A percentile compares a stretch with the other conserved stretches of the same genome.
Conservation (phyloP, 2,329 filamentous ascomycete genomes). For the Cylindrodendrum hubeiense region DNA sequence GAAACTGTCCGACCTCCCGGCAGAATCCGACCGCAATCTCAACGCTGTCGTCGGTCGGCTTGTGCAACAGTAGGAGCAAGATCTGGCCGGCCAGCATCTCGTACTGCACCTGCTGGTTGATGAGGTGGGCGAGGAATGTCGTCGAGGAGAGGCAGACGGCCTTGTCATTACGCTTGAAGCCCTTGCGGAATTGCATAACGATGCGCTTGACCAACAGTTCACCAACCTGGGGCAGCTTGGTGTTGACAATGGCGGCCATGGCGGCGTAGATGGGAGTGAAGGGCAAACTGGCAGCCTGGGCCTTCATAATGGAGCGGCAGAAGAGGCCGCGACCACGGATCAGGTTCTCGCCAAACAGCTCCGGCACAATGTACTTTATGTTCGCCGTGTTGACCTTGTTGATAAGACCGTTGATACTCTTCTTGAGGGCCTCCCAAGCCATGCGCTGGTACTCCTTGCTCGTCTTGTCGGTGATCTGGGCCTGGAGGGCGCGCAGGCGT, state of each 20-base stretch:
- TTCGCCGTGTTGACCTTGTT: constrained; percentile 99
- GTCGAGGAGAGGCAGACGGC: constrained; percentile 93
- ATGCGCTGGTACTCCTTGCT: constrained; percentile 99
- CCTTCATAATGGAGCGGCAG: constrained; percentile 98
- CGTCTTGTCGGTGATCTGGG: constrained; percentile 95
- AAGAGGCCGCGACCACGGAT: constrained; percentile 92
- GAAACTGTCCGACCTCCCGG: constrained; percentile 90
- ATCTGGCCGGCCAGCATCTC: constrained; percentile 96
- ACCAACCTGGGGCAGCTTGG: constrained; percentile 94
- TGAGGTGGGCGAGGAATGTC: constrained; percentile 93
- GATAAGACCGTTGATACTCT: constrained; percentile 98
- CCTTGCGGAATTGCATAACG: constrained; percentile 93
- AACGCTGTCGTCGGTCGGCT: constrained; percentile 96
- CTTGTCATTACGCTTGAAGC: constrained; percentile 97
- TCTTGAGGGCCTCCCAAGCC: constrained; percentile 99
- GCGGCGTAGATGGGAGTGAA: constrained; percentile 97
- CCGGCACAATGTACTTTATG: constrained; percentile 97
- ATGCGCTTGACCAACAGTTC: constrained; percentile 89
- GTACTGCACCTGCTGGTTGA: constrained; percentile 95
- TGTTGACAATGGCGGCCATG: constrained; percentile 97
- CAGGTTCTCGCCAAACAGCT: constrained; percentile 95
- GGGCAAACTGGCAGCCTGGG: constrained; percentile 92
- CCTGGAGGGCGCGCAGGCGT: constrained; percentile 89
- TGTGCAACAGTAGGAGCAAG: constrained; percentile 89
- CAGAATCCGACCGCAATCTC: constrained; percentile 97